A percentile compares a stretch with the other conserved stretches of the same genome.
Conservation (phyloP, 108 stramenopile genomes). For the Conticribra guillardii region DNA sequence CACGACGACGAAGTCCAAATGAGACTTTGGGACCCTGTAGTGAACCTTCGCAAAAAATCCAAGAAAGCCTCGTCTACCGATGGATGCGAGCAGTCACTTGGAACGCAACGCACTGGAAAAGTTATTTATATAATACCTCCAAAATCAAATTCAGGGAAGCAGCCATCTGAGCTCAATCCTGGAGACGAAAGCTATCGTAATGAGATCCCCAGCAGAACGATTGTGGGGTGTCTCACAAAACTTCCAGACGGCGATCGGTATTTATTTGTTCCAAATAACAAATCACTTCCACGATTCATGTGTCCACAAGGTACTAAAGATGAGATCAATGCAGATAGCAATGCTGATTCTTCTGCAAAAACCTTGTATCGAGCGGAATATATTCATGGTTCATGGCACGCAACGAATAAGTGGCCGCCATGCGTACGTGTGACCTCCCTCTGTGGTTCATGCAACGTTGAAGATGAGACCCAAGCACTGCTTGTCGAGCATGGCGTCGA, state of each 20-base stretch:
- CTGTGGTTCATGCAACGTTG: constrained; percentile 77
- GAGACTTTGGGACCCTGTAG: constrained; percentile 79
- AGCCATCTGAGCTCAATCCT: constrained; percentile 41
- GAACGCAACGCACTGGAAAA: constrained; percentile 54
- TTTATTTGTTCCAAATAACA: constrained; percentile 72
- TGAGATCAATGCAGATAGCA: constrained; percentile 25
- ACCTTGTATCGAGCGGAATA: constrained; percentile 71
- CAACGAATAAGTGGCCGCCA: constrained; percentile 74
- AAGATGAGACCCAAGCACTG: constrained; percentile 90
- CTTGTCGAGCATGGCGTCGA: constrained; percentile 82
- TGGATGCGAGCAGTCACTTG: constrained; percentile 1
- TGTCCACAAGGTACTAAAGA: constrained; percentile 44
- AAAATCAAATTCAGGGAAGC: constrained; percentile 37
- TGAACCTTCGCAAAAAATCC: constrained; percentile 53
- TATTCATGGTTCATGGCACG: constrained; percentile 66
- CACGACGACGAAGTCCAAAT: constrained; percentile 79
- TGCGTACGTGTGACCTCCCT: constrained; percentile 66
- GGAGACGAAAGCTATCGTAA: constrained; percentile 34
- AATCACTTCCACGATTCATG: constrained; percentile 60
- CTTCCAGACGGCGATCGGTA: constrained; percentile 39
- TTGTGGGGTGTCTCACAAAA: constrained; percentile 68
- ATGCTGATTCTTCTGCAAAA: background rate
- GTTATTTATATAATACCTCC: constrained; percentile 73
- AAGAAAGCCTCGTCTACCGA: constrained; percentile 16
- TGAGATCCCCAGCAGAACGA: constrained; percentile 42